Base-by-base conservation (phyloP, 345 rosid genomes). In the Crucihimalaya himalaica region DNA sequence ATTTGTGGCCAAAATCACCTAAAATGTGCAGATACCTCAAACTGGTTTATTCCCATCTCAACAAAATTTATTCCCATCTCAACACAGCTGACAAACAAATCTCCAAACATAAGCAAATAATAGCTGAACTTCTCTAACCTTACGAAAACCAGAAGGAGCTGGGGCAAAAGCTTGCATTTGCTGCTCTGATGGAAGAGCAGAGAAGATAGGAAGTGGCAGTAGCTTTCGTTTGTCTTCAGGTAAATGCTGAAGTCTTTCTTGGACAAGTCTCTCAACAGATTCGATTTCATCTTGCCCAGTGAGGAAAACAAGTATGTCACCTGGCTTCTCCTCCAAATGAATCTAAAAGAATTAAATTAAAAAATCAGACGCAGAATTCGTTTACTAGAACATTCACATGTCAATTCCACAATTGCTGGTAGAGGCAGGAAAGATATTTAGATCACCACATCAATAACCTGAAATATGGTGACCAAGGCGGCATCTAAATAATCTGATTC, bases 221-320 rank as follows among this genome's bases (percentile, higher is more conserved):
- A 94, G 70, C 66, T 91, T 88, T 59, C 74, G 78, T 10, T 40
- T 81, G 27, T 74, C 83, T 85, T 88, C 93, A 70, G 93, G 93
- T 75, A 91, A 76, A 59, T 81, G 83, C 52, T 55, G 81, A 48
- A 91, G 83, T 67, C 80, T 80, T 73, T 91, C 97, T 51, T 76
- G 82, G 42, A 91, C 83, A 77, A 85, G 78, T 53, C 89, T 88
- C 77, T 91, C 95, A 66, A 87, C 89, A 8, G 93, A 81, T 81
- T 94, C 98, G 53, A 94, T 94, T 75, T 91, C 97, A 83, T 94
- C 97, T 89, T 94, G 96, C 51, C 97, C 98, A 40, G 97, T 94
- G 70, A 94, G 83, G 72, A 94, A 94, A 39, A 89, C 98, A 74
- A 94, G 93, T 70, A 94, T 74, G 82, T 94, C 98, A 76, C 97